Percentiles rank a stretch among this genome's conserved stretches.
Conservation (phyloP, 208 protist genomes). For the Tritrichomonas foetus region DNA sequence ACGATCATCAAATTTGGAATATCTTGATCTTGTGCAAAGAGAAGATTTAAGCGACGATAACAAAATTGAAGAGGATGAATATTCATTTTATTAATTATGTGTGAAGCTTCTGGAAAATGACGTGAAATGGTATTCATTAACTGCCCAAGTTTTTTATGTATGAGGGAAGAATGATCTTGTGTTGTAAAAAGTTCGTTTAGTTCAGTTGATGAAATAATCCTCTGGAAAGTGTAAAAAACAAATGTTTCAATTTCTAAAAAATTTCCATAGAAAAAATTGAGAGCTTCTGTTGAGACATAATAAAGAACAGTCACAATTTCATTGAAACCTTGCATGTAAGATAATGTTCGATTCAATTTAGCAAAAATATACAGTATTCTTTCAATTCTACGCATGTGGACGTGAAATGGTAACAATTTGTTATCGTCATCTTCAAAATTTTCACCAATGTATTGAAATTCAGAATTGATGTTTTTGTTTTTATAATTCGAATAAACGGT, state of each 20-base stretch:
- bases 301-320: neutral
- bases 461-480: neutral
- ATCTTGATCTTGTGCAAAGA: neutral
- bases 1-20: neutral
- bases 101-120: neutral
- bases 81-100: neutral
- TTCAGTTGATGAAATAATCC: neutral
- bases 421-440: too few relatives aligned
- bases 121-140: neutral
- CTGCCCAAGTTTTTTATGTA: neutral
- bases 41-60: neutral
- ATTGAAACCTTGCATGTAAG: slow-evolving; percentile 32
- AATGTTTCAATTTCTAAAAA: neutral
- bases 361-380: neutral
- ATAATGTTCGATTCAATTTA: neutral
- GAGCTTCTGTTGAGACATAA: neutral
- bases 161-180: neutral
- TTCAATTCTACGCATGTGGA: neutral
- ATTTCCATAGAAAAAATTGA: neutral
- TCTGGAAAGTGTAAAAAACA: neutral
- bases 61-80: slow-evolving; percentile 1
- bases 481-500: neutral
- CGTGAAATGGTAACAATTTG: neutral
- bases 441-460: too few relatives aligned
- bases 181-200: neutral